phyloP scores from a whole-genome alignment of 495 filamentous ascomycete species.

The Neurospora hispaniola region DNA sequence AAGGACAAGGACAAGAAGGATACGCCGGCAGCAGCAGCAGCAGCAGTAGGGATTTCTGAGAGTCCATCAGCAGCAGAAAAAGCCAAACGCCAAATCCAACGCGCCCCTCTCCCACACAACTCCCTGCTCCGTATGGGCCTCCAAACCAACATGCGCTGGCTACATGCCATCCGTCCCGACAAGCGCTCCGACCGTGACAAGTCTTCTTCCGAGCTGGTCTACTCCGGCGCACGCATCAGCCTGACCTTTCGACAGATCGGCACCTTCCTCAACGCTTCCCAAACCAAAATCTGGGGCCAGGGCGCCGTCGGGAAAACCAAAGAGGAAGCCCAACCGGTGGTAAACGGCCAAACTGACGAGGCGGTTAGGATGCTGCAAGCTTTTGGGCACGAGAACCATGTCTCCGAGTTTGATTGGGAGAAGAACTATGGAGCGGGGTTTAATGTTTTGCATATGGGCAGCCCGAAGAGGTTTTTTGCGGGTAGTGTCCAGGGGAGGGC shows the following conservation, averaged over 20 bases:
- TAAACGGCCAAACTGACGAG: conserved; percentile 56
- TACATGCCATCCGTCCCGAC: conserved; percentile 83
- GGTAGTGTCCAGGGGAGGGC: conserved; percentile 30
- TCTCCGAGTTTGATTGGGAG: conserved; percentile 64
- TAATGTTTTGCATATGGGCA: conserved; percentile 68
- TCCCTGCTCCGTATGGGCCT: conserved; percentile 77
- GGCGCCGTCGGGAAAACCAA: conserved; percentile 63
- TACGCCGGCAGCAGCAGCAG: neutral
- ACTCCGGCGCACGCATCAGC: conserved; percentile 69
- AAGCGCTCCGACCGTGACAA: conserved; percentile 60
- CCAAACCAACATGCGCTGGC: conserved; percentile 73
- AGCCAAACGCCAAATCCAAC: conserved; percentile 35
- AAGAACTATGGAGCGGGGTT: conserved; percentile 70
- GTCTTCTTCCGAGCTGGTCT: conserved; percentile 56
- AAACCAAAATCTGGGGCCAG: conserved; percentile 77
- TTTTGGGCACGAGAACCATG: conserved; percentile 79
- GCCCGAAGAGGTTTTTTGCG: conserved; percentile 41
- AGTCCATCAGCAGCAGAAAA: neutral
- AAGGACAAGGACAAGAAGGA: conserved; percentile 16
- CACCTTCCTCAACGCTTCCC: conserved; percentile 60
- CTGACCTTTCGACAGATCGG: conserved; percentile 88
- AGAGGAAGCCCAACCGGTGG: conserved; percentile 45
- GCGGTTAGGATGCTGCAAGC: conserved; percentile 61
- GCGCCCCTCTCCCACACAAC: conserved; percentile 74
- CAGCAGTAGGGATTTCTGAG: neutral